Evolutionary conservation across 2,329 filamentous ascomycete genomes (phyloP).

Genomic region (Kalmusia sp.): DNA sequence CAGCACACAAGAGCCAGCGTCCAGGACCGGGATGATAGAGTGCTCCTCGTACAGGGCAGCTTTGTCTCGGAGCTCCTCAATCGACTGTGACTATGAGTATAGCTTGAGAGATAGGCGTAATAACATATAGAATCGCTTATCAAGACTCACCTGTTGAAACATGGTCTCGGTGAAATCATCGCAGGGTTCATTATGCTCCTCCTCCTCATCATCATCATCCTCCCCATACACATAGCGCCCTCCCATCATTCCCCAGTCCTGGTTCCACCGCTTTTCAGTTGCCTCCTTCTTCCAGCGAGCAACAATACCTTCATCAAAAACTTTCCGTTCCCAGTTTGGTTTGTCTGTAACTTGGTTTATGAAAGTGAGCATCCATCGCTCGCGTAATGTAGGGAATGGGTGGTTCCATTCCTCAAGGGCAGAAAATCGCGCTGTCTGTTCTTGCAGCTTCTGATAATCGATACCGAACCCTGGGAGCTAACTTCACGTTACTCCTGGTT

Average conservation of each 20-base stretch:
- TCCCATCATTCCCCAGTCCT: too few relatives aligned
- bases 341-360: slow-evolving; percentile 49
- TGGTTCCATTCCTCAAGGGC: not conserved
- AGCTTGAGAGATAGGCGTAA: too few relatives aligned
- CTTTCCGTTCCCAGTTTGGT: slow-evolving; percentile 45
- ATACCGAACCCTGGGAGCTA: too few relatives aligned
- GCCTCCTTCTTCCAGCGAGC: slow-evolving; percentile 14
- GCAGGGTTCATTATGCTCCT: too few relatives aligned
- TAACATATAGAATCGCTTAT: too few relatives aligned
- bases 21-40: not conserved
- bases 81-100: too few relatives aligned
- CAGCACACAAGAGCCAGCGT: slow-evolving; percentile 33
- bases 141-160: too few relatives aligned
- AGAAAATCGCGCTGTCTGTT: not conserved
- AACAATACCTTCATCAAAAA: slow-evolving; percentile 37
- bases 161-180: too few relatives aligned
- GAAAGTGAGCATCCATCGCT: slow-evolving; percentile 43
- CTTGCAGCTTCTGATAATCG: too few relatives aligned
- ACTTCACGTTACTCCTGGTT: too few relatives aligned
- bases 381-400: slow-evolving; percentile 34
- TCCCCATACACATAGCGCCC: too few relatives aligned
- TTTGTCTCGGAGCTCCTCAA: slow-evolving; percentile 58
- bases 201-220: too few relatives aligned
- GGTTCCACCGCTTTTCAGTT: slow-evolving; percentile 10
- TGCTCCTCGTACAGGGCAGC: slow-evolving; percentile 48